These are phyloP conservation scores for Erythrobasidium hasegawianum DNA, from an alignment of 1,284 basidiomycete species.

Conservation along the genomic window DNA sequence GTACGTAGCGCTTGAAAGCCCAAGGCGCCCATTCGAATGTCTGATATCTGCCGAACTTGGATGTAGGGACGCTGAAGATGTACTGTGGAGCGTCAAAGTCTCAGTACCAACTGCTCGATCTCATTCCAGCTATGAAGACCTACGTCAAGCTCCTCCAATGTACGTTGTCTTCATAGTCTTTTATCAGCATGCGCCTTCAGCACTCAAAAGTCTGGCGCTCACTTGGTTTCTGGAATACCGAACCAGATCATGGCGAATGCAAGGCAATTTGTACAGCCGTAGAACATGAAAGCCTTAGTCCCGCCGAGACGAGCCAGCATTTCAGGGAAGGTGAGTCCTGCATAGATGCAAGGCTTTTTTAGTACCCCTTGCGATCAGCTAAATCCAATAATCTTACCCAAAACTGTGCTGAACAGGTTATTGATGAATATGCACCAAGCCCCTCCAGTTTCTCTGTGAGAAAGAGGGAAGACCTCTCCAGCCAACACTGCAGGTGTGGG, in stretches of 20 bases:
- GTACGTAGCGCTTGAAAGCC: slow-evolving; percentile 3
- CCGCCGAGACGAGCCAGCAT: slow-evolving; percentile 35
- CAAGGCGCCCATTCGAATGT: slow-evolving; percentile 9
- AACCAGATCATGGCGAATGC: slow-evolving; percentile 49
- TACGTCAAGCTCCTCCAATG: slow-evolving; percentile 66
- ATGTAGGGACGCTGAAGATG: slow-evolving; percentile 54
- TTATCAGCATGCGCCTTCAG: too few species aligned
- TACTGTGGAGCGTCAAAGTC: background rate
- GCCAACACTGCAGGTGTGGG: slow-evolving; percentile 47
- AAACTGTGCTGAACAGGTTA: background rate
- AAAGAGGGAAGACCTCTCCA: slow-evolving; percentile 52
- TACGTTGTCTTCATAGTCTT: slow-evolving; percentile 54
- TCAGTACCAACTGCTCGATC: too few species aligned
- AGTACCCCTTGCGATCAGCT: too few species aligned
- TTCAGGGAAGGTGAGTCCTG: slow-evolving; percentile 55
- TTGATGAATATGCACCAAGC: slow-evolving; percentile 52
- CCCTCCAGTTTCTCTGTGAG: slow-evolving; percentile 54
- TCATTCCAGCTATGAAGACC: too few species aligned
- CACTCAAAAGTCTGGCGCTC: too few species aligned
- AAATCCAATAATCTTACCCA: too few species aligned
- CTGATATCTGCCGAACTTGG: slow-evolving; percentile 23
- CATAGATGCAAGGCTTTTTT: too few species aligned
- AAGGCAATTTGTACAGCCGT: slow-evolving; percentile 54
- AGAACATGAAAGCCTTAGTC: slow-evolving; percentile 46
- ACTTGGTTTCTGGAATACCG: slow-evolving; percentile 63